Conservation (phyloP, 2,329 filamentous ascomycete species). For the Aspergillus novofumigatus region DNA sequence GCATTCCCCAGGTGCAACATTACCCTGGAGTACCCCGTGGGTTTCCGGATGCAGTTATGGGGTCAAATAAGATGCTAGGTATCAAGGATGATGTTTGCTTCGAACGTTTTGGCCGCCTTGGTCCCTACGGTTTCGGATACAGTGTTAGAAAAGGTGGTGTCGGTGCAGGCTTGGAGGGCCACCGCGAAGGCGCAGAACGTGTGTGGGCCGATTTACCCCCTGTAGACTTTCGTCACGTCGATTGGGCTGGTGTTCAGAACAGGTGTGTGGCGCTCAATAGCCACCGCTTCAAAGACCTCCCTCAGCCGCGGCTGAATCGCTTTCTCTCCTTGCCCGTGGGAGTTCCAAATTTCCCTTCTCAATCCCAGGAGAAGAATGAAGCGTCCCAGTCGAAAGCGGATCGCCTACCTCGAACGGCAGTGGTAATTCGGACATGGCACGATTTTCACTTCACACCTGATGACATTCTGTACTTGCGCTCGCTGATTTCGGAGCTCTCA, state of each 20-base stretch:
- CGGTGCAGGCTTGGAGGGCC: constrained; percentile 79
- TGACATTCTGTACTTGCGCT: constrained; percentile 74
- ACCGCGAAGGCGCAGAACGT: constrained; percentile 72
- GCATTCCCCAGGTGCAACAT: constrained; percentile 65
- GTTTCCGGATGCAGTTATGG: constrained; percentile 78
- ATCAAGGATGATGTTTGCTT: constrained; percentile 86
- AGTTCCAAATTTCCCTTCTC: constrained; percentile 12
- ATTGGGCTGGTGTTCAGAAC: constrained; percentile 75
- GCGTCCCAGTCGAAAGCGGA: constrained; percentile 18
- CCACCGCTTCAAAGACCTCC: constrained; percentile 57
- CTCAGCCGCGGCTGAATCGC: constrained; percentile 32
- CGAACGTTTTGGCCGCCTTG: constrained; percentile 82
- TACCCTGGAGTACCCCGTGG: constrained; percentile 76
- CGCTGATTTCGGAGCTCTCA: constrained; percentile 73
- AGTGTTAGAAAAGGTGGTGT: constrained; percentile 71
- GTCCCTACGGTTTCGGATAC: constrained; percentile 88
- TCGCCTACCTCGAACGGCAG: constrained; percentile 58
- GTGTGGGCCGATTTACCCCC: constrained; percentile 70
- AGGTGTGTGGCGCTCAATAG: constrained; percentile 69
- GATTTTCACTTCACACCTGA: constrained; percentile 75
- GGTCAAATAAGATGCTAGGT: constrained; percentile 78
- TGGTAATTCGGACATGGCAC: constrained; percentile 76
- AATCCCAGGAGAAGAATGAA: constrained; percentile 16
- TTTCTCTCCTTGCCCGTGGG: constrained; percentile 35
- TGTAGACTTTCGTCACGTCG: constrained; percentile 71